Evolutionary conservation across 495 filamentous ascomycete genomes (phyloP).

Genomic region (Aeminium ludgeri): DNA sequence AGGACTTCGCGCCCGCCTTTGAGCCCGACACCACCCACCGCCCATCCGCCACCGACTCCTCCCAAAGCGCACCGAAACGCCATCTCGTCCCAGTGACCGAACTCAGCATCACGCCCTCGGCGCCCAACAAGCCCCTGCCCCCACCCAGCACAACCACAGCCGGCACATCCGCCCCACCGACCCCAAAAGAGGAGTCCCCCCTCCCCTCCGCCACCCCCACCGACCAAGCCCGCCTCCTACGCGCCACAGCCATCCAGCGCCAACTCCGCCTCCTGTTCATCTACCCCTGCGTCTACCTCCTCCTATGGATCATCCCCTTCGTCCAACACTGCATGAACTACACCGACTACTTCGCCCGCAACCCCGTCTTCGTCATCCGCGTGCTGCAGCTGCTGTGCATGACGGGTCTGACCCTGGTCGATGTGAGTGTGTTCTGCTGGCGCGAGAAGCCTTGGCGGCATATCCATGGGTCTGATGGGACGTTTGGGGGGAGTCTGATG

Average conservation of each 20-base stretch:
- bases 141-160: too few relatives aligned
- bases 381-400: slow-evolving; percentile 39
- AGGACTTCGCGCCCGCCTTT: slow-evolving; percentile 6
- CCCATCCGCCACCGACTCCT: neutral
- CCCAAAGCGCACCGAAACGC: too few relatives aligned
- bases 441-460: slow-evolving; percentile 56
- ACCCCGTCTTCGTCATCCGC: slow-evolving; percentile 38
- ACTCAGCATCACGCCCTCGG: too few relatives aligned
- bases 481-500: slow-evolving; percentile 27
- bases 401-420: slow-evolving; percentile 44
- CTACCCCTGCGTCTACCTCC: slow-evolving; percentile 53
- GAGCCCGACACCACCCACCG: slow-evolving; percentile 1
- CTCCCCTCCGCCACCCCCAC: neutral
- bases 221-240: neutral
- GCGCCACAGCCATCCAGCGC: slow-evolving; percentile 33
- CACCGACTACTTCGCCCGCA: slow-evolving; percentile 32
- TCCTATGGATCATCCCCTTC: slow-evolving; percentile 59
- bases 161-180: neutral
- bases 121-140: too few relatives aligned
- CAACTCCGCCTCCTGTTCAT: slow-evolving; percentile 54
- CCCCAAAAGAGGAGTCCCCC: slow-evolving; percentile 2
- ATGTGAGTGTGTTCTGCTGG: slow-evolving; percentile 46
- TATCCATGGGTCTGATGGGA: slow-evolving; percentile 30
- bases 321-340: slow-evolving; percentile 43
- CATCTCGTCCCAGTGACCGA: too few relatives aligned